Evolutionary conservation across 768 basidiomycete species (phyloP).

Genomic region (Collybia mongolica): DNA sequence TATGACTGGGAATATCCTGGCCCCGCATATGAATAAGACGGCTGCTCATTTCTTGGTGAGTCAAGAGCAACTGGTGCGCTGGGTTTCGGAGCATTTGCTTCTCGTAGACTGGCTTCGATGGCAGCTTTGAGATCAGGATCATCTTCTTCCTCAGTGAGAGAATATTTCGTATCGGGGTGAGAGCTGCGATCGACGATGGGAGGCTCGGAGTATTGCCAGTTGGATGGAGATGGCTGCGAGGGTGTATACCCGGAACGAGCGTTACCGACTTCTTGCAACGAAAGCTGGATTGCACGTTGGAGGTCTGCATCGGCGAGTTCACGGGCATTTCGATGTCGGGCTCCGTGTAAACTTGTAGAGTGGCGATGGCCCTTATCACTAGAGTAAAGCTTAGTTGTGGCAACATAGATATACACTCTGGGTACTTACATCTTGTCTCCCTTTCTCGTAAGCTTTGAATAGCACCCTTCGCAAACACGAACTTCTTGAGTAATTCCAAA

Average conservation of each 20-base stretch:
- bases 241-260: conserved; percentile 69
- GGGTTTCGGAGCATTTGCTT: conserved; percentile 73
- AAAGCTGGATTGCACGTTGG: conserved; percentile 90
- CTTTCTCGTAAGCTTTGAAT: conserved; percentile 71
- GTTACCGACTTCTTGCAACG: conserved; percentile 71
- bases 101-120: conserved; percentile 92
- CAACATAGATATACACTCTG: not conserved
- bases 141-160: conserved; percentile 65
- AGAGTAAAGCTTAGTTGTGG: conserved; percentile 8
- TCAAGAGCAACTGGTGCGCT: conserved; percentile 72
- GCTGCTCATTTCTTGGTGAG: conserved; percentile 45
- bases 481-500: conserved; percentile 93
- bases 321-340: conserved; percentile 54
- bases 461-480: conserved; percentile 90
- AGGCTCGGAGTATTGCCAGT: conserved; percentile 67
- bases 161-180: conserved; percentile 32
- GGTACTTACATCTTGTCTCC: conserved; percentile 51
- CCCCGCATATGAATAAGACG: conserved; percentile 29
- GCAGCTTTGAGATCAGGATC: conserved; percentile 92
- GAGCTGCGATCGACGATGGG: conserved; percentile 62
- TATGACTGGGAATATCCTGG: conserved; percentile 46
- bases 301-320: conserved; percentile 84
- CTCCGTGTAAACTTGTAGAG: conserved; percentile 50
- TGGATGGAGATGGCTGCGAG: conserved; percentile 49
- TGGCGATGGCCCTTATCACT: conserved; percentile 53